A percentile compares a stretch with the other conserved stretches of the same genome.
These are phyloP conservation scores for Aquilaria malaccensis DNA, from an alignment of 345 rosid genomes.

Conservation along the genomic window DNA sequence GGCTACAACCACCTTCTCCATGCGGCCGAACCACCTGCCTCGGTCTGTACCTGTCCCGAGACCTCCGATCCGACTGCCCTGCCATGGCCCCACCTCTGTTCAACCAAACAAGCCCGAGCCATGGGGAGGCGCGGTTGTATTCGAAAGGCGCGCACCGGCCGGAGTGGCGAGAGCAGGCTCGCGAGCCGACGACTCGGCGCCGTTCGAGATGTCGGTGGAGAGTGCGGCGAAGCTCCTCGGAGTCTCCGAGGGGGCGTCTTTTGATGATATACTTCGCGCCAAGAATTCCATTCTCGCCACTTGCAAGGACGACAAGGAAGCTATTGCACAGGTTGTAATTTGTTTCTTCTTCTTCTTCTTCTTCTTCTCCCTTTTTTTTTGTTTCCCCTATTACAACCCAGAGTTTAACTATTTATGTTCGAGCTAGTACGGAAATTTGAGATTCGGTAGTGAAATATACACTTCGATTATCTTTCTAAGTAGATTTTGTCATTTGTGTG, in stretches of 20 bases:
- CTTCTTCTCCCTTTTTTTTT: neutral
- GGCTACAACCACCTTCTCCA: conserved; percentile 78
- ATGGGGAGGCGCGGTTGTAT: conserved; percentile 30
- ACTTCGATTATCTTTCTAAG: neutral
- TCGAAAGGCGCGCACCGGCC: conserved; percentile 27
- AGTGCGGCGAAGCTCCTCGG: conserved; percentile 82
- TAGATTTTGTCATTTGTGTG: neutral
- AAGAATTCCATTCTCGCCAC: conserved; percentile 62
- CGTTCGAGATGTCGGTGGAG: conserved; percentile 86
- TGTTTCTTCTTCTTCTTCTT: neutral
- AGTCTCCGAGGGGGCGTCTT: conserved; percentile 70
- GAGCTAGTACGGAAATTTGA: too few relatives aligned
- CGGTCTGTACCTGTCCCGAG: conserved; percentile 31
- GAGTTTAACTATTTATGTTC: too few relatives aligned
- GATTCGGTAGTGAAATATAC: conserved; percentile 4
- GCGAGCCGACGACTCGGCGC: conserved; percentile 73
- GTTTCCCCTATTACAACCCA: neutral
- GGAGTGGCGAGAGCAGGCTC: conserved; percentile 42
- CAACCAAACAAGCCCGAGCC: conserved; percentile 25
- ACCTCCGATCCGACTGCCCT: conserved; percentile 17
- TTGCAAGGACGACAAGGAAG: conserved; percentile 65
- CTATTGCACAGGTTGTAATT: conserved; percentile 54
- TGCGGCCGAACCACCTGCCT: conserved; percentile 54
- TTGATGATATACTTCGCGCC: conserved; percentile 88
- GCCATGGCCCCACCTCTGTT: conserved; percentile 6